phyloP scores from a whole-genome alignment of 768 basidiomycete genomes.

The Suillus alpinus region DNA sequence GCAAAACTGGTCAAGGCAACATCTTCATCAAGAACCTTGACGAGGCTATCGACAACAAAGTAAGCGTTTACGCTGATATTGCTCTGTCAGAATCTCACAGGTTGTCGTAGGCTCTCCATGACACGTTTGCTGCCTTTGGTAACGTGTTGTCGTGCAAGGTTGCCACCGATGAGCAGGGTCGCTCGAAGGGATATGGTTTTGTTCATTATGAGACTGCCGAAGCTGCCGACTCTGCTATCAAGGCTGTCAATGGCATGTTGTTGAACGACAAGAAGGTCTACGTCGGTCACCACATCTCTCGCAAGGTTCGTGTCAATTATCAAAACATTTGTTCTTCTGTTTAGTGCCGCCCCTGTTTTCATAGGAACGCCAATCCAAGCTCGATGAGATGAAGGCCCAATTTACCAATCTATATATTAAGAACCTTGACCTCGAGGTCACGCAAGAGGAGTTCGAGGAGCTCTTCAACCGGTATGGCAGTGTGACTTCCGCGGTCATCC shows the following conservation, averaged over 20 bases:
- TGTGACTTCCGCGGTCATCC: slow-evolving; percentile 87
- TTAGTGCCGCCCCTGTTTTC: background rate
- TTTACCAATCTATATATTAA: slow-evolving; percentile 99
- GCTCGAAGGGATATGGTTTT: slow-evolving; percentile 97
- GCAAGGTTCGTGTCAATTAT: slow-evolving; percentile 59
- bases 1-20: slow-evolving; percentile 99
- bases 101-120: slow-evolving; percentile 81
- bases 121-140: slow-evolving; percentile 98
- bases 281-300: slow-evolving; percentile 95
- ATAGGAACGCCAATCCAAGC: slow-evolving; percentile 94
- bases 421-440: slow-evolving; percentile 85
- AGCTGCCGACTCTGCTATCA: slow-evolving; percentile 93
- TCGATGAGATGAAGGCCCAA: slow-evolving; percentile 95
- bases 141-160: slow-evolving; percentile 99
- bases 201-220: slow-evolving; percentile 99
- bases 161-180: slow-evolving; percentile 92
- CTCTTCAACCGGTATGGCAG: slow-evolving; percentile 76
- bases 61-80: slow-evolving; percentile 21
- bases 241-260: slow-evolving; percentile 98
- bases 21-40: slow-evolving; percentile 99
- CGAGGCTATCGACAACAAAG: slow-evolving; percentile 97
- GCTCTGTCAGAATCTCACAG: background rate
- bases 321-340: background rate
- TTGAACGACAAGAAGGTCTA: slow-evolving; percentile 99
- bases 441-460: slow-evolving; percentile 81